A percentile compares a stretch with the other conserved stretches of the same genome.
Evolutionary conservation across 345 rosid genomes (phyloP).

Genomic region (Corymbia maculata): DNA sequence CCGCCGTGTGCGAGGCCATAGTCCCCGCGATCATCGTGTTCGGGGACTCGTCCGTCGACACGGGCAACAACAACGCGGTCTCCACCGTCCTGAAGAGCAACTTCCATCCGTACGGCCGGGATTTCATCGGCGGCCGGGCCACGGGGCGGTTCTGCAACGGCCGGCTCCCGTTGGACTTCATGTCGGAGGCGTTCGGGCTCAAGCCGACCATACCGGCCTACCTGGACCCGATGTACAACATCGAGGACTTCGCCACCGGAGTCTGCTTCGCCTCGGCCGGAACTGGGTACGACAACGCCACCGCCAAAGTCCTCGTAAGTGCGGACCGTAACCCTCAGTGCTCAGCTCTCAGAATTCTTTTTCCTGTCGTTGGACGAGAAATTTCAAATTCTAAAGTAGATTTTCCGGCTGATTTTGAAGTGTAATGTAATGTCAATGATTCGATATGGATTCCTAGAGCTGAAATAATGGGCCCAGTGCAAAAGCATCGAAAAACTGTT

Average conservation of each 20-base stretch:
- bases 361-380: neutral
- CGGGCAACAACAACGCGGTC: slow-evolving; percentile 45
- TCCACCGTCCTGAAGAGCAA: slow-evolving; percentile 39
- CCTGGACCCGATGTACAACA: slow-evolving; percentile 33
- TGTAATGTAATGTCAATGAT: neutral
- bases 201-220: slow-evolving; percentile 42
- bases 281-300: slow-evolving; percentile 47
- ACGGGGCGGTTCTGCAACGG: slow-evolving; percentile 55
- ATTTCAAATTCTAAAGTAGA: neutral
- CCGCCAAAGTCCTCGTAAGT: slow-evolving; percentile 44
- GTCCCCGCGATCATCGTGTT: slow-evolving; percentile 45
- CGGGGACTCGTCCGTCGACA: slow-evolving; percentile 50
- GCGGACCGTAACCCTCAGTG: neutral
- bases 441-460: neutral
- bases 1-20: neutral
- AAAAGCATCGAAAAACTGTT: neutral
- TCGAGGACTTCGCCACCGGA: slow-evolving; percentile 42
- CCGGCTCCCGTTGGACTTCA: slow-evolving; percentile 41
- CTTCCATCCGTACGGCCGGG: slow-evolving; percentile 48
- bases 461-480: neutral
- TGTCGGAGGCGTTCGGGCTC: slow-evolving; percentile 46
- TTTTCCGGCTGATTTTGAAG: neutral
- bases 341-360: neutral
- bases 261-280: slow-evolving; percentile 60
- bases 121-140: slow-evolving; percentile 27